Conservation (phyloP, 768 basidiomycete species). For the Artomyces pyxidatus region DNA sequence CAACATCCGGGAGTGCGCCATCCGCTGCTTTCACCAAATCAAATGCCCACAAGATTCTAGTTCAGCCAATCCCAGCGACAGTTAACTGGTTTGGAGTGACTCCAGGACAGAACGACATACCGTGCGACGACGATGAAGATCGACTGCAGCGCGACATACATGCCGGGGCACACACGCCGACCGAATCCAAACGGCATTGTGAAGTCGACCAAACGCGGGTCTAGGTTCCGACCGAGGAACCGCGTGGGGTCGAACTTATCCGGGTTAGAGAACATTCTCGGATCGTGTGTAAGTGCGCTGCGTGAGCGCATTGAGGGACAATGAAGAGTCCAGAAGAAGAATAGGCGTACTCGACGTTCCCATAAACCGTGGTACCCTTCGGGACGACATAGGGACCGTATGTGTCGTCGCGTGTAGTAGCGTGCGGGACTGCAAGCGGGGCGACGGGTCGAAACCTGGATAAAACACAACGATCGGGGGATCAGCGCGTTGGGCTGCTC, state of each 20-base stretch:
- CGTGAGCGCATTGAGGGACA: too few relatives aligned
- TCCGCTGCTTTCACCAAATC: constrained; percentile 5
- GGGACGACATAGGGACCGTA: constrained; percentile 7
- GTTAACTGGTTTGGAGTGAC: background rate
- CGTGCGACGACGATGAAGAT: constrained; percentile 9
- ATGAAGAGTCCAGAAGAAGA: too few relatives aligned
- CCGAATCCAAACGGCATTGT: constrained; percentile 18
- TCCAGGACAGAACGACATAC: background rate
- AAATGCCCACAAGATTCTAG: constrained; percentile 17
- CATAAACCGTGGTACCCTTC: constrained; percentile 1
- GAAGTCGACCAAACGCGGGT: constrained; percentile 9
- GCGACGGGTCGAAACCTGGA: constrained; percentile 7
- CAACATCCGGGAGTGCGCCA: background rate
- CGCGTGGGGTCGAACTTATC: constrained; percentile 20
- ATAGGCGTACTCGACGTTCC: too few relatives aligned
- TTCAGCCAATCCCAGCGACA: background rate
- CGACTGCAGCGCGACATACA: constrained; percentile 14
- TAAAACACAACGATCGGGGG: too few relatives aligned
- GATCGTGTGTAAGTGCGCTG: constrained; percentile 14
- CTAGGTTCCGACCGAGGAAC: constrained; percentile 12
- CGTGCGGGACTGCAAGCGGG: constrained; percentile 7
- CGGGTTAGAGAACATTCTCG: constrained; percentile 15
- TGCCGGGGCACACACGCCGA: constrained; percentile 16
- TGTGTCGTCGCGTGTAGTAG: background rate
- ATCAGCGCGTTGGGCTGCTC: background rate